Conservation (phyloP, 179 eudicot species). For the Amaranthus tricolor region DNA sequence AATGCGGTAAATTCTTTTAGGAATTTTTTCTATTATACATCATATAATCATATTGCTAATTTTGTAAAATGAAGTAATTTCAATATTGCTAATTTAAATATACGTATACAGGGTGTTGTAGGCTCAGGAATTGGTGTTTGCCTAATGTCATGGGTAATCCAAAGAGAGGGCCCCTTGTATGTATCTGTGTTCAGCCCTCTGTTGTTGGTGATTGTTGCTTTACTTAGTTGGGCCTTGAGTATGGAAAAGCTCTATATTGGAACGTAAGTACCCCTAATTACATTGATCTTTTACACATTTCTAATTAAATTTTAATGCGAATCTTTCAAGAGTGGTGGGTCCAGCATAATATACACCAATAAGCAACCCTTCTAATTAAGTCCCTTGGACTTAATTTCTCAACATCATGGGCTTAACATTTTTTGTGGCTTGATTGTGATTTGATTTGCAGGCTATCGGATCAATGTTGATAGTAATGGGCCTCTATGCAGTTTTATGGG, state of each 20-base stretch:
- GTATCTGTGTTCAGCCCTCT: slow-evolving; percentile 78
- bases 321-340: no score
- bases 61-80: no score
- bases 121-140: slow-evolving; percentile 59
- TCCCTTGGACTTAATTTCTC: no score
- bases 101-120: slow-evolving; percentile 45
- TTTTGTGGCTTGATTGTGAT: background rate
- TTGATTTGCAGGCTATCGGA: slow-evolving; percentile 54
- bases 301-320: no score
- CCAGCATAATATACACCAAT: no score
- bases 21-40: no score
- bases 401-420: no score
- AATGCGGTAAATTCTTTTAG: slow-evolving; percentile 45
- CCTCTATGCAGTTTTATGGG: slow-evolving; percentile 78
- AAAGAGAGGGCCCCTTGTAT: slow-evolving; percentile 72
- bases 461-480: slow-evolving; percentile 61
- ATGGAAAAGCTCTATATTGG: slow-evolving; percentile 60
- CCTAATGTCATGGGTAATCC: slow-evolving; percentile 77
- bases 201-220: slow-evolving; percentile 61
- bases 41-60: no score
- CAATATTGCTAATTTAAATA: background rate
- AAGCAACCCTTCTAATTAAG: no score
- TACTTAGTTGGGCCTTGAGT: slow-evolving; percentile 69
- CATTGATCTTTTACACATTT: no score
- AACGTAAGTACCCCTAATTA: slow-evolving; percentile 48